Evolutionary conservation across 2,329 filamentous ascomycete species (phyloP).

Genomic region (Alternaria alternata): DNA sequence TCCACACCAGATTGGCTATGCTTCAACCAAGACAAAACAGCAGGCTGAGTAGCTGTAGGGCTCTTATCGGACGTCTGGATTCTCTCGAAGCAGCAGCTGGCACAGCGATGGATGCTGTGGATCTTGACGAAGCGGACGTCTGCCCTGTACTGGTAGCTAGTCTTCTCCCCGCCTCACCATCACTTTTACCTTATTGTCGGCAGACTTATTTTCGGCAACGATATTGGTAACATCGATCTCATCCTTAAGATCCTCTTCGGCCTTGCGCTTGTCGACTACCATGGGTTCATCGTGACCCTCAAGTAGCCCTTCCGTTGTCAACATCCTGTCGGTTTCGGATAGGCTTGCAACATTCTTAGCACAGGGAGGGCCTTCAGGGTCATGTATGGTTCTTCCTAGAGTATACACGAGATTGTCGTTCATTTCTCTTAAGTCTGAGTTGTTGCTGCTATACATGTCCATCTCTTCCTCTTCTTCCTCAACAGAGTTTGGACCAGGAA

Average conservation of each 20-base stretch:
- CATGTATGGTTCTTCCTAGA: background rate
- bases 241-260: background rate
- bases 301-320: background rate
- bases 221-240: background rate
- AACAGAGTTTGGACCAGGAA: background rate
- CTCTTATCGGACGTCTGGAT: background rate
- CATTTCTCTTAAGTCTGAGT: background rate
- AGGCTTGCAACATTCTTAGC: background rate
- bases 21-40: background rate
- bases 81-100: background rate
- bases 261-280: background rate
- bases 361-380: background rate
- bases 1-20: background rate
- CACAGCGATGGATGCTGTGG: background rate
- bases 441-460: background rate
- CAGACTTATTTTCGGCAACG: background rate
- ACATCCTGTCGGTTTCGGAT: background rate
- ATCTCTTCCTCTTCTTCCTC: background rate
- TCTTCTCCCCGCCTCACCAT: background rate
- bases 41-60: background rate
- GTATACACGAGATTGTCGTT: background rate
- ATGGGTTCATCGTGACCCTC: background rate
- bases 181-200: background rate
- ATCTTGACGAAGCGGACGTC: background rate
- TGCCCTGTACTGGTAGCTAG: background rate